Base-by-base conservation (phyloP, 78 protist species). In the Cyanophora paradoxa region DNA sequence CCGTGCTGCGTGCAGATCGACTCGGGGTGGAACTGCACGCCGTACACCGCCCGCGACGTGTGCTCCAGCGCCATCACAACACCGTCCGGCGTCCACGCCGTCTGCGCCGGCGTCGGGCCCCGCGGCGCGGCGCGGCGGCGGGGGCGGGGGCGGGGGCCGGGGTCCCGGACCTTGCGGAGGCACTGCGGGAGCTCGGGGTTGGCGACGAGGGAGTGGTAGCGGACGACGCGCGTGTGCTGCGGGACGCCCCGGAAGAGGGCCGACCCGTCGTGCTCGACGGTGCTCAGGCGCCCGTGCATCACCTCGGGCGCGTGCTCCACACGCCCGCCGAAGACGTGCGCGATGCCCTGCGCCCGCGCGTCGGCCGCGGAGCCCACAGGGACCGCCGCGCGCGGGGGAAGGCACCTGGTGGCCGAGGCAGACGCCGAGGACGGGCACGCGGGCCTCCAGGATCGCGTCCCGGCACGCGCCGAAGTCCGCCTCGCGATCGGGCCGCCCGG, bases 11-110 rank as follows among this genome's bases (percentile, higher is more conserved):
- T 79, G 83, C 88, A 82, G 17, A 87, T 61, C 10, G 85, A 77
- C 78, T 83, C 92, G 11, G 92, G 92, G 71, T 88, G 92, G 73
- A 82, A 88, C 79, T 88, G 92, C 66, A 87, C 84, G 24, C 92
- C 88, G 63, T 66, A 80, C 2, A 65, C 59, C 44, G 84, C 86
- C 33, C 33, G 36, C 44, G 33, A 0, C 2, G 14, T 0, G 57
- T 78, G 82, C 59, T 31, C n/a, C n/a, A 87, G 0, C 11, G 80
- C 92, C 92, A 87, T 87, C 17, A 83, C 48, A 11, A 40, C 1
- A 1, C 78, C 82, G 31, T 50, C 62, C n/a, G 69, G 58, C 0
- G 44, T 66, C 52, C 34, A n/a, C 10, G 86, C 78, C 8, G 34
- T 24, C n/a, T 54, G 36, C 39, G 28, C 40, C 44, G 66, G 48